phyloP scores from a whole-genome alignment of 2,329 filamentous ascomycete genomes.

The Beauveria bassiana region DNA sequence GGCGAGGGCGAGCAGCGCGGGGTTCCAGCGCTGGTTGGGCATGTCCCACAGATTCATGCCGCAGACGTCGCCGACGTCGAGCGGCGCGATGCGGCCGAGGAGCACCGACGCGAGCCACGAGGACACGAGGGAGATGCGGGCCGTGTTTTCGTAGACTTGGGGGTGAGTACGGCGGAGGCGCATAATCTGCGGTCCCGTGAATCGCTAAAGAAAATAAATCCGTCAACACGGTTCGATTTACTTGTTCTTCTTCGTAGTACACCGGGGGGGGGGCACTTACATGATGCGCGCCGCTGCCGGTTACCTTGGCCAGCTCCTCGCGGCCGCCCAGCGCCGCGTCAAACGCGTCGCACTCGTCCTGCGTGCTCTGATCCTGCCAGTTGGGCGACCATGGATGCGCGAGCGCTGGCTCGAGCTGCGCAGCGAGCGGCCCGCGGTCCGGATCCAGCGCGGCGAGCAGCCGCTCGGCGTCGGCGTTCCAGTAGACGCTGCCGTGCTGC shows the following conservation, averaged over 20 bases:
- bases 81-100: constrained; percentile 74
- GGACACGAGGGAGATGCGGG: constrained; percentile 85
- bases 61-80: constrained; percentile 90
- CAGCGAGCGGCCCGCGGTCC: constrained; percentile 50
- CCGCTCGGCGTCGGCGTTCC: constrained; percentile 62
- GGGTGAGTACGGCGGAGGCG: constrained; percentile 75
- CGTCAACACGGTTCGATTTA: too few relatives aligned
- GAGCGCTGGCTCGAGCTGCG: constrained; percentile 66
- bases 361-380: constrained; percentile 96
- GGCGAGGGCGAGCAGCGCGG: constrained; percentile 65
- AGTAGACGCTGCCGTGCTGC: constrained; percentile 97
- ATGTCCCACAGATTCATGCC: constrained; percentile 98
- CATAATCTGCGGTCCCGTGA: constrained; percentile 95
- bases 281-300: constrained; percentile 91
- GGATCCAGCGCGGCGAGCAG: constrained; percentile 55
- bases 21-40: constrained; percentile 61
- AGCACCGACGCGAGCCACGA: constrained; percentile 91
- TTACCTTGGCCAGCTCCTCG: constrained; percentile 65
- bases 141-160: constrained; percentile 70
- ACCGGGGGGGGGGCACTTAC: constrained; percentile 40
- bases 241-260: too few relatives aligned
- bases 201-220: constrained; percentile 50
- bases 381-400: constrained; percentile 86
- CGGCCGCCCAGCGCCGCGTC: constrained; percentile 62
- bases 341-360: constrained; percentile 83